These are phyloP conservation scores for Rhizopus stolonifer DNA, from an alignment of 371 early-diverging fungal species.

Conservation along the genomic window DNA sequence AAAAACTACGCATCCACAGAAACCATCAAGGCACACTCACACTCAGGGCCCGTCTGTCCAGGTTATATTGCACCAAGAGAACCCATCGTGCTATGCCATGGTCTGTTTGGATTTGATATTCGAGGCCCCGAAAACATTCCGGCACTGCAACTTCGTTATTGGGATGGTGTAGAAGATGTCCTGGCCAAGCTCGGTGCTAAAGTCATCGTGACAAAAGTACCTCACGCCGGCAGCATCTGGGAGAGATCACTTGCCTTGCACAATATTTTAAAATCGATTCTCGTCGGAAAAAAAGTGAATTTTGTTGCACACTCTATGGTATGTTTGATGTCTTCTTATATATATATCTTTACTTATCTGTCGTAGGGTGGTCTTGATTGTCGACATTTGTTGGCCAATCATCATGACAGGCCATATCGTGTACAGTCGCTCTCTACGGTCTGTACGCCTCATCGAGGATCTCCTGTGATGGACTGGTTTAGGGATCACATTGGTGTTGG, in stretches of 20 bases:
- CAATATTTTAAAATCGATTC: constrained; percentile 52
- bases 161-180: constrained; percentile 84
- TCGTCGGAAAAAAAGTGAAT: constrained; percentile 69
- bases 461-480: constrained; percentile 90
- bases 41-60: constrained; percentile 25
- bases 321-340: constrained; percentile 8
- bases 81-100: constrained; percentile 89
- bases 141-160: constrained; percentile 82
- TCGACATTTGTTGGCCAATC: constrained; percentile 79
- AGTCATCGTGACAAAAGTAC: constrained; percentile 81
- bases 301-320: constrained; percentile 91
- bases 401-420: constrained; percentile 59
- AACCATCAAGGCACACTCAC: constrained; percentile 13
- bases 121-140: constrained; percentile 77
- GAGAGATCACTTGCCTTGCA: constrained; percentile 80
- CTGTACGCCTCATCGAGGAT: constrained; percentile 89
- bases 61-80: constrained; percentile 73
- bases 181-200: constrained; percentile 80
- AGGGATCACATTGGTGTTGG: constrained; percentile 74
- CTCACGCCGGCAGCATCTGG: constrained; percentile 76
- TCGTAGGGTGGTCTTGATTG: constrained; percentile 83
- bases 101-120: constrained; percentile 88
- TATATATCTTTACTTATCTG: not conserved
- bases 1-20: not conserved
- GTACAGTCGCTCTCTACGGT: constrained; percentile 83